phyloP scores from a whole-genome alignment of 345 rosid species.

The Eucalyptus paniculata region DNA sequence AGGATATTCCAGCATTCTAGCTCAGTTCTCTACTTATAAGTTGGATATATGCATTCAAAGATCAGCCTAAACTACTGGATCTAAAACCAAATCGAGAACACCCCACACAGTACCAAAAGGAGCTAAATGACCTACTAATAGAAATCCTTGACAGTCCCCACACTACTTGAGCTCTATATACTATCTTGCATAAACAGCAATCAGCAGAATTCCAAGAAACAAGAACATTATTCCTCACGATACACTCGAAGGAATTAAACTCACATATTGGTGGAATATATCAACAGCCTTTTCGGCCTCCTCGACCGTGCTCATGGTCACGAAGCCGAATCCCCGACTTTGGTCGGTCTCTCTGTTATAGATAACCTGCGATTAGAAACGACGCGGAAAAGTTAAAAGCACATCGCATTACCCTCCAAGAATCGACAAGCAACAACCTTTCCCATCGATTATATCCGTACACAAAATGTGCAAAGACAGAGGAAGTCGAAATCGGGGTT shows the following conservation, averaged over 20 bases:
- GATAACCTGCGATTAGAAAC: constrained; percentile 40
- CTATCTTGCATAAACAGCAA: neutral
- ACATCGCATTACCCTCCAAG: neutral
- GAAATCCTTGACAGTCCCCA: neutral
- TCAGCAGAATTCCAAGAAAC: neutral
- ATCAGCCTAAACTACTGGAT: neutral
- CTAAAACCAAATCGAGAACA: neutral
- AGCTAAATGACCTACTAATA: neutral
- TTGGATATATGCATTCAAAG: neutral
- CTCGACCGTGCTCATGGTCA: constrained; percentile 84
- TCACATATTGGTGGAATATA: constrained; percentile 53
- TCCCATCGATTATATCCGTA: neutral
- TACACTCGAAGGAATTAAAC: neutral
- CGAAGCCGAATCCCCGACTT: constrained; percentile 98
- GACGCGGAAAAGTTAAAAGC: neutral
- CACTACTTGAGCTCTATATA: neutral
- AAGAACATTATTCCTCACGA: neutral
- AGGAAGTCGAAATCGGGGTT: neutral
- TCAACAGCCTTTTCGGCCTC: constrained; percentile 90
- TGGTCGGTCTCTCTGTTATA: constrained; percentile 75
- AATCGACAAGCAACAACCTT: neutral
- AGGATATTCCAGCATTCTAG: neutral
- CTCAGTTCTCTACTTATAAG: neutral
- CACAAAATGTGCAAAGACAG: neutral
- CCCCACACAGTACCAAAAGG: neutral